These are phyloP conservation scores for Posidonia australis DNA, from an alignment of 106 monocot genomes.

Conservation along the genomic window DNA sequence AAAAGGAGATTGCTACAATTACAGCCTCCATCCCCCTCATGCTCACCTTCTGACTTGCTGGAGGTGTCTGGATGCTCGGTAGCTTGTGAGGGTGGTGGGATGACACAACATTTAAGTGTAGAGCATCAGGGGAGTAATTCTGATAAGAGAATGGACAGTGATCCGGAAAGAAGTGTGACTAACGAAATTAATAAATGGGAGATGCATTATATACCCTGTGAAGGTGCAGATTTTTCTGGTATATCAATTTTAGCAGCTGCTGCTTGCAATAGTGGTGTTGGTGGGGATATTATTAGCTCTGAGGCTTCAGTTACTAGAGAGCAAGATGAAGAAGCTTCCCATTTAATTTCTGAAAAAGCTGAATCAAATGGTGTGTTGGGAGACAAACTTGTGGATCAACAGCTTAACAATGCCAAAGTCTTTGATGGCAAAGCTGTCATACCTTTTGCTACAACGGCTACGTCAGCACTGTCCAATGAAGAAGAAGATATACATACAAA, in stretches of 20 bases:
- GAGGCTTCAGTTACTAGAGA: constrained; percentile 9
- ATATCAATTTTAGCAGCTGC: constrained; percentile 84
- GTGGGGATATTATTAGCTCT: constrained; percentile 6
- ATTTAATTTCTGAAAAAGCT: neutral
- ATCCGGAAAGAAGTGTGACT: neutral
- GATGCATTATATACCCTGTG: constrained; percentile 6
- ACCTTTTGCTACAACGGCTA: constrained; percentile 10
- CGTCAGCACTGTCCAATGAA: constrained; percentile 5
- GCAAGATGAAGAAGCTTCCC: neutral
- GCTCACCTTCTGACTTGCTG: constrained; percentile 11
- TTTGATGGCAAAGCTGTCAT: constrained; percentile 8
- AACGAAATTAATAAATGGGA: constrained; percentile 5
- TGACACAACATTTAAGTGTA: neutral
- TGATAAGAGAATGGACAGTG: neutral
- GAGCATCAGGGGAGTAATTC: constrained; percentile 9
- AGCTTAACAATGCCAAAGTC: neutral
- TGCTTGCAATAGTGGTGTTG: constrained; percentile 49
- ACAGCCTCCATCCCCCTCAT: constrained; percentile 37
- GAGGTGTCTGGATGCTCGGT: constrained; percentile 9
- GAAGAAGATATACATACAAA: constrained; percentile 8
- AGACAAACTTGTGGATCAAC: neutral
- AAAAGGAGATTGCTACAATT: constrained; percentile 59
- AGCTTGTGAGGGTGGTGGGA: neutral
- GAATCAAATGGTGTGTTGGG: constrained; percentile 13
- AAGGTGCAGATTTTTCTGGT: constrained; percentile 71